These are phyloP conservation scores for Yamadazyma olivae DNA, from an alignment of 805 yeast genomes.

Conservation along the genomic window DNA sequence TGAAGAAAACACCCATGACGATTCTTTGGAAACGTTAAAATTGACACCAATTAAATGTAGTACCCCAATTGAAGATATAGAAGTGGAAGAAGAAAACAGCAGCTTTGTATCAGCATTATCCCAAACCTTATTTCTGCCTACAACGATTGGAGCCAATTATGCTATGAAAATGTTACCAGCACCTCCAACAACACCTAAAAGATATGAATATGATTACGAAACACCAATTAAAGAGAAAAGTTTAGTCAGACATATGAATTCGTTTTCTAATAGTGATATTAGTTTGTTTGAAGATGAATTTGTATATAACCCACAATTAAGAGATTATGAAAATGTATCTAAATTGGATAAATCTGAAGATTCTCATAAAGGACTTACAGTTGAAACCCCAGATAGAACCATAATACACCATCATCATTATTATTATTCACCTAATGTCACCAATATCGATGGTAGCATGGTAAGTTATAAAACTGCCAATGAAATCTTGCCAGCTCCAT, in stretches of 20 bases:
- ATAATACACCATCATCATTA: slow-evolving; percentile 48
- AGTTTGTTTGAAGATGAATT: slow-evolving; percentile 10
- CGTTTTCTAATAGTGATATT: slow-evolving; percentile 13
- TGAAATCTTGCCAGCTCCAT: slow-evolving; percentile 53
- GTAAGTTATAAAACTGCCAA: slow-evolving; percentile 2
- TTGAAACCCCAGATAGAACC: slow-evolving; percentile 1
- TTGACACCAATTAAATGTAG: slow-evolving; percentile 3
- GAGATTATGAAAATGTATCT: slow-evolving; percentile 12
- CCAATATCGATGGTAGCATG: slow-evolving; percentile 2
- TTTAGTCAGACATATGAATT: slow-evolving; percentile 14
- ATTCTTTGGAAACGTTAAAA: slow-evolving; percentile 6
- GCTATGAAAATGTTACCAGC: slow-evolving; percentile 32
- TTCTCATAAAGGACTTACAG: background rate
- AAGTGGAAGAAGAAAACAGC: slow-evolving; percentile 11
- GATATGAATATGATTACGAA: no score
- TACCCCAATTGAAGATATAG: slow-evolving; percentile 4
- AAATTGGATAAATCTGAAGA: background rate
- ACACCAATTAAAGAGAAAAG: slow-evolving; percentile 4
- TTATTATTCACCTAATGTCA: slow-evolving; percentile 18
- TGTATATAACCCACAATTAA: slow-evolving; percentile 15
- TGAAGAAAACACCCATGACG: background rate
- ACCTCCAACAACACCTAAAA: slow-evolving; percentile 8
- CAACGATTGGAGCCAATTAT: slow-evolving; percentile 38
- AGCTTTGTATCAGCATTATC: slow-evolving; percentile 17
- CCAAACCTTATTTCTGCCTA: slow-evolving; percentile 26